phyloP scores from a whole-genome alignment of 257 asterid species.

The Fraxinus cuspidata region DNA sequence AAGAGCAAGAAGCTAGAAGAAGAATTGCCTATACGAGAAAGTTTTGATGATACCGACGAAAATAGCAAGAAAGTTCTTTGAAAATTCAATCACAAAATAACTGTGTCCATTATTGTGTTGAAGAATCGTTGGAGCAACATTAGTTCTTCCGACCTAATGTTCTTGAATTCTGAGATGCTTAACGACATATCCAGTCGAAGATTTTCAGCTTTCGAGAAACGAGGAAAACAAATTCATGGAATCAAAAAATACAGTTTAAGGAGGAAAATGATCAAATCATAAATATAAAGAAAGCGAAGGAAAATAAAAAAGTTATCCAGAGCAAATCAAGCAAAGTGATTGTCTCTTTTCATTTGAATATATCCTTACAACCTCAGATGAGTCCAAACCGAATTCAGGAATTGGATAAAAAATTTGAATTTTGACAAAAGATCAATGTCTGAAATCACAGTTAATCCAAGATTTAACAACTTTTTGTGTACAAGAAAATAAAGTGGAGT shows the following conservation, averaged over 20 bases:
- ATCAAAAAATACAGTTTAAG: neutral
- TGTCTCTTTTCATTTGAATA: neutral
- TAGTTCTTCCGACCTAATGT: constrained; percentile 60
- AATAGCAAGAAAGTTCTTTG: constrained; percentile 24
- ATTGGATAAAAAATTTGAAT: constrained; percentile 13
- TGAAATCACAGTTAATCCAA: constrained; percentile 65
- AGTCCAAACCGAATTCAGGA: neutral
- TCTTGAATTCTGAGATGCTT: constrained; percentile 54
- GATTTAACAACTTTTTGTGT: constrained; percentile 32
- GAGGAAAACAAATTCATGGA: neutral
- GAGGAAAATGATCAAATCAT: constrained; percentile 12
- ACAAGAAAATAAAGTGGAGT: constrained; percentile 15
- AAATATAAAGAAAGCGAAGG: constrained; percentile 35
- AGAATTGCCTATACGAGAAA: constrained; percentile 23
- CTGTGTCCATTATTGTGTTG: constrained; percentile 40
- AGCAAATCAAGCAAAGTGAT: constrained; percentile 23
- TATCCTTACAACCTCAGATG: neutral
- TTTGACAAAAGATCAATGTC: constrained; percentile 63
- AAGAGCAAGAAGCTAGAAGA: constrained; percentile 24
- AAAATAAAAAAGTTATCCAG: constrained; percentile 36
- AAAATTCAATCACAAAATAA: constrained; percentile 51
- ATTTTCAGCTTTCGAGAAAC: constrained; percentile 28
- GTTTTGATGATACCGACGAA: constrained; percentile 15
- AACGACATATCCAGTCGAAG: constrained; percentile 39
- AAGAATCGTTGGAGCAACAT: constrained; percentile 68